Base-by-base conservation (phyloP, 1,284 basidiomycete genomes). In the Trametes polyzona region DNA sequence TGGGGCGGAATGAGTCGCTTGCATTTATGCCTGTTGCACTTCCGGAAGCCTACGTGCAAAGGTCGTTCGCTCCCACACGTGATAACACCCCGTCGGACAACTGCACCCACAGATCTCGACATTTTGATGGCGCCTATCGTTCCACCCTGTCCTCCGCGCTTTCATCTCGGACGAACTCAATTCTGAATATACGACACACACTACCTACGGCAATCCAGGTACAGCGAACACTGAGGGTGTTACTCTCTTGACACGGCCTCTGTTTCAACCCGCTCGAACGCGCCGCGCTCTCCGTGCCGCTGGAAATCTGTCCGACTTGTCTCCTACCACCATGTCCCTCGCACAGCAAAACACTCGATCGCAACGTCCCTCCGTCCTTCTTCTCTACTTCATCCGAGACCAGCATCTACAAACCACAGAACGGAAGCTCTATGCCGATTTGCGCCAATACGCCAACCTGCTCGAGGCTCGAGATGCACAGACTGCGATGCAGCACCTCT, bases 1-100 rank as follows among this genome's bases (percentile, higher is more conserved):
- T 59, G 51, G 2, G 73, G 66, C 1, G 77, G 76, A 12, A 80
- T 67, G 33, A 76, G 67, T 42, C 69, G 71, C 11, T 66, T 67
- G 59, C 78, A 80, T 39, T 53, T 61, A 5, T 60, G 64, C 10
- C 69, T 64, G 16, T 63, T 65, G 57, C 78, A 80, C 7, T 71
- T 55, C 21, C 75, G 71, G 23, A 47, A 59, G 8, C 52, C 56
- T 50, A 42, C 47, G 17, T 14, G 17, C 1, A n/a, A n/a, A n/a
- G n/a, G n/a, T 10, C 29, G 16, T 5, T 40, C 11, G 41, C 29
- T n/a, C n/a, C n/a, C n/a, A n/a, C n/a, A n/a, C n/a, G n/a, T n/a
- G n/a, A 10, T 17, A 9, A n/a, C 14, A 12, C 14, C 2, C 17
- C 6, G 11, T 16, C 8, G n/a, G 29, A 14, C 19, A 4, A 19